phyloP scores from a whole-genome alignment of 345 rosid genomes.

The Anacardium occidentale region DNA sequence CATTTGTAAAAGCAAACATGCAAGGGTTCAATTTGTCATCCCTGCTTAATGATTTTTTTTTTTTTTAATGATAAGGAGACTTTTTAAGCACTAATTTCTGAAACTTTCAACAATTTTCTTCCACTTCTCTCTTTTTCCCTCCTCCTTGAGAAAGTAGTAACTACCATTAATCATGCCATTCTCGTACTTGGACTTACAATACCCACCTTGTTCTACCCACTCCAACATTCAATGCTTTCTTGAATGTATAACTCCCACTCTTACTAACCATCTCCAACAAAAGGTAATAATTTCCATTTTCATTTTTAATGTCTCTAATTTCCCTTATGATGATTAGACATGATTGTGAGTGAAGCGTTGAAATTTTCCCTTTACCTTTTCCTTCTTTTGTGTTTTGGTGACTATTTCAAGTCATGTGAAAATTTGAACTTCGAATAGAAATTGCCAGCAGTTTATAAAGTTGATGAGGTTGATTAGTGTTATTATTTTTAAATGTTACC shows the following conservation, averaged over 20 bases:
- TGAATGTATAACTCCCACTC: not conserved
- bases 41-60: not conserved
- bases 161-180: not conserved
- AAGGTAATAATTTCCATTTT: not conserved
- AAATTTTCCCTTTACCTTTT: too few species aligned
- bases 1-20: not conserved
- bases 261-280: not conserved
- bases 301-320: not conserved
- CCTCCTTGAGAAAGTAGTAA: not conserved
- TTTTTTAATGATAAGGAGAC: too few species aligned
- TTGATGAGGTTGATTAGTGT: not conserved
- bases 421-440: not conserved
- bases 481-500: not conserved
- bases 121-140: not conserved
- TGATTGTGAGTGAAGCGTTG: not conserved
- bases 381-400: too few species aligned
- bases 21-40: not conserved
- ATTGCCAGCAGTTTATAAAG: not conserved
- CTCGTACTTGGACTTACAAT: not conserved
- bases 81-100: too few species aligned
- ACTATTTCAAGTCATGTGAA: not conserved
- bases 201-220: not conserved
- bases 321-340: not conserved
- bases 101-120: too few species aligned
- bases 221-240: slow-evolving; percentile 10